These are phyloP conservation scores for Rhododendron ovatum DNA, from an alignment of 148 eudicot genomes.

Conservation along the genomic window DNA sequence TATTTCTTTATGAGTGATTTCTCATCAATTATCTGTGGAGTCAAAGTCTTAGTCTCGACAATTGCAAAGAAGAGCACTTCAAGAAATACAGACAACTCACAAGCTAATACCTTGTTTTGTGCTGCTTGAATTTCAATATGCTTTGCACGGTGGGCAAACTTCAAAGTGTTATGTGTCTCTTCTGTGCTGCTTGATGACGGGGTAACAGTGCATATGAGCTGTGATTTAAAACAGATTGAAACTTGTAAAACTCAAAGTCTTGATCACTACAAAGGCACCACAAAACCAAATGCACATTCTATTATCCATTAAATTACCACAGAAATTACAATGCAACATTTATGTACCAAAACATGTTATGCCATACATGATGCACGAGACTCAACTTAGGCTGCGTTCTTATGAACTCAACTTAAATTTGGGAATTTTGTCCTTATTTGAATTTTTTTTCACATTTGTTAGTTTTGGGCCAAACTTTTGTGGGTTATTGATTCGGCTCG, in stretches of 20 bases:
- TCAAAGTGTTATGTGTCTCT: conserved; percentile 96
- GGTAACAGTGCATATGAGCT: conserved; percentile 97
- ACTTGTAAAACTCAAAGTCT: not conserved
- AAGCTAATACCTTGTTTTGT: conserved; percentile 73
- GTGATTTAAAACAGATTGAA: conserved; percentile 13
- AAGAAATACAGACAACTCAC: conserved; percentile 5
- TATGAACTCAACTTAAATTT: too few relatives aligned
- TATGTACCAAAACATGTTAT: not conserved
- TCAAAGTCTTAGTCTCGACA: conserved; percentile 17
- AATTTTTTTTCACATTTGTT: too few relatives aligned
- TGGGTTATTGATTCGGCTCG: too few relatives aligned
- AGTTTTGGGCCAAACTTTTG: too few relatives aligned
- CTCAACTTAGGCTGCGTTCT: too few relatives aligned
- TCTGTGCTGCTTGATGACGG: conserved; percentile 95
- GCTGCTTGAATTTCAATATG: conserved; percentile 95
- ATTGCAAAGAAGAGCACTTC: conserved; percentile 10
- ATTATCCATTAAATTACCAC: too few relatives aligned
- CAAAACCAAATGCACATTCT: not conserved
- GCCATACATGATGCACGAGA: not conserved
- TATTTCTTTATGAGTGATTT: conserved; percentile 97
- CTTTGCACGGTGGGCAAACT: conserved; percentile 98
- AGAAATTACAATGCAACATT: not conserved
- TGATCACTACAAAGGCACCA: not conserved
- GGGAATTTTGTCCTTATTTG: too few relatives aligned
- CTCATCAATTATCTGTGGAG: conserved; percentile 89